Percentiles rank a stretch among this genome's conserved stretches.
Conservation (phyloP, 495 filamentous ascomycete species). For the Talaromyces liani region DNA sequence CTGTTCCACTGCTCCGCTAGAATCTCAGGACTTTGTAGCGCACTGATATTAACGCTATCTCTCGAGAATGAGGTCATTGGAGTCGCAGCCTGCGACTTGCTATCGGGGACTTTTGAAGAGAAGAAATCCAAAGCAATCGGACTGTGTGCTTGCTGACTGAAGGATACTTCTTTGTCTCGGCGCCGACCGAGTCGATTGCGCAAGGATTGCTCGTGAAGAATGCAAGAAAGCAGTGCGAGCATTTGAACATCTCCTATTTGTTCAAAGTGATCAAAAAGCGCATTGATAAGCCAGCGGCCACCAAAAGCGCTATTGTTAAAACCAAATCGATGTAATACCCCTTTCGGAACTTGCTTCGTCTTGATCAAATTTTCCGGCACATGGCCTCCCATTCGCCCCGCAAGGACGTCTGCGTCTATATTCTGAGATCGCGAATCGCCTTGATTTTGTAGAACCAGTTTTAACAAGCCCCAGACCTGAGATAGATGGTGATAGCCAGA, state of each 20-base stretch:
- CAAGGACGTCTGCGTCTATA: background rate
- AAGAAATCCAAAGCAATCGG: conserved; percentile 27
- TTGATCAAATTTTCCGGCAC: background rate
- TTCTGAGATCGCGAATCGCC: conserved; percentile 22
- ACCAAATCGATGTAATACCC: background rate
- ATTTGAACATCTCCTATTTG: conserved; percentile 77
- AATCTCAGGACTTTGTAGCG: conserved; percentile 48
- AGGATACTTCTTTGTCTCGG: conserved; percentile 12
- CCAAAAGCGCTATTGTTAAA: conserved; percentile 36
- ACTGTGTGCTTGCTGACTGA: conserved; percentile 16
- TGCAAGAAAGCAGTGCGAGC: conserved; percentile 89
- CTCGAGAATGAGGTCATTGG: conserved; percentile 50
- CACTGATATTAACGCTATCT: conserved; percentile 45
- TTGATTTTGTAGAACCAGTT: conserved; percentile 66
- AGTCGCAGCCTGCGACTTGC: conserved; percentile 26
- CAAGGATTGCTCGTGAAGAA: conserved; percentile 58
- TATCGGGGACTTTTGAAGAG: conserved; percentile 19
- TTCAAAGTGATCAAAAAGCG: conserved; percentile 68
- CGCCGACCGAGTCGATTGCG: conserved; percentile 8
- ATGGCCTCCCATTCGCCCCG: background rate
- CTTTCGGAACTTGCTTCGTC: background rate
- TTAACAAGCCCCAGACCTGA: conserved; percentile 76
- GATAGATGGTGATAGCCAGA: conserved; percentile 68
- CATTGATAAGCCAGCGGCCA: conserved; percentile 59
- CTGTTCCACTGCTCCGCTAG: conserved; percentile 8